Base-by-base conservation (phyloP, 345 rosid species). In the Pugionium dolabratum region DNA sequence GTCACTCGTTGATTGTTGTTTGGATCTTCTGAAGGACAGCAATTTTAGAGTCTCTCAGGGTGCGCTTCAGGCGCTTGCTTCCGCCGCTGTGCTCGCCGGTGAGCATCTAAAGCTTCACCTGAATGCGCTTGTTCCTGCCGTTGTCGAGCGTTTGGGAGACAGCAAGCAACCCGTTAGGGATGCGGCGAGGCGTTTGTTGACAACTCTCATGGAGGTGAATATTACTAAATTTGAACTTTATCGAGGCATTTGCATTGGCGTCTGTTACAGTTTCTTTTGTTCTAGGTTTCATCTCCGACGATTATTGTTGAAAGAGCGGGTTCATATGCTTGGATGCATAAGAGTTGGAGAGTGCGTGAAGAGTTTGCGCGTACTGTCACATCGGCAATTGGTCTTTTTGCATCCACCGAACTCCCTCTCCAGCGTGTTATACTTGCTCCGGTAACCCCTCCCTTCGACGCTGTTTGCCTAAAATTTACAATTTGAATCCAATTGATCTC, bases 291-390 rank as follows among this genome's bases (percentile, higher is more conserved):
- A 62, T 94, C 97, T 50, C 99, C 99, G 1, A 94, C 99, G 11
- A 88, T 94, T 67, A 83, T 94, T 49, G 97, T 91, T 7, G 99
- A 94, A 79, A 83, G 99, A 80, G 95, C 99, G 2, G 99, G 99
- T 51, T 88, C 97, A 8, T 87, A 76, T 84, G 99, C 95, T 57
- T 91, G 99, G 99, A 67, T 82, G 30, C 95, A 94, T 79, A 88
- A 62, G 81, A 94, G 97, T 78, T 94, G 99, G 99, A 87, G 99
- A 77, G 85, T 94, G 9, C 76, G 99, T 37, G 96, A 94, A 77
- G 97, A 94, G 81, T 94, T 94, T 79, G 88, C 91, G 1, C 85
- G 95, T 52, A 94, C 99, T 52, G 96, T 94, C 33, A 90, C 97
- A 29, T 88, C 97, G 1, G 93, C 97, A 1, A 91, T 89, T 59